Conservation (phyloP, 148 eudicot species). For the Amaranthus palmeri region DNA sequence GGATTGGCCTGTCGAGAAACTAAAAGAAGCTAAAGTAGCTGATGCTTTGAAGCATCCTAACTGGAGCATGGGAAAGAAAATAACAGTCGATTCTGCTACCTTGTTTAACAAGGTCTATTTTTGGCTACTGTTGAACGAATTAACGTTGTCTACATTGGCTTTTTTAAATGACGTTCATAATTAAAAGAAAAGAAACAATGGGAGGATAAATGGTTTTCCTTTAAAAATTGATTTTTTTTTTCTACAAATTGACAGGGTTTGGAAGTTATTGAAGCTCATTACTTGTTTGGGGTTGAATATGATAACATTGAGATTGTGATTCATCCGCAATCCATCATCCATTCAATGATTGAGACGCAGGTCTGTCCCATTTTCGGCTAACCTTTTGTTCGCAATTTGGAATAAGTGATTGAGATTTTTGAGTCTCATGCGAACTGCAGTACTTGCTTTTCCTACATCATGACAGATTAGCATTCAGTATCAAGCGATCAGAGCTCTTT, state of each 20-base stretch:
- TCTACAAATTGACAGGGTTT: conserved; percentile 57
- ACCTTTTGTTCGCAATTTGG: not conserved
- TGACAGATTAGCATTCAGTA: not conserved
- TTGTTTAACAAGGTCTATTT: conserved; percentile 81
- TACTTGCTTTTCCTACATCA: not conserved
- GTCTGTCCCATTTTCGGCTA: conserved; percentile 26
- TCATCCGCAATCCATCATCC: conserved; percentile 95
- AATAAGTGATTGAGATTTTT: not conserved
- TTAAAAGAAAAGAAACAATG: not conserved
- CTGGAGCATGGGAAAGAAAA: conserved; percentile 98
- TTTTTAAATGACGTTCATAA: not conserved
- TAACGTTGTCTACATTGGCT: not conserved
- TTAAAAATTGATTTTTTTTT: not conserved
- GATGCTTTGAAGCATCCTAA: conserved; percentile 99
- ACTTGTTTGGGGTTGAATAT: conserved; percentile 87
- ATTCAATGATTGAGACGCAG: conserved; percentile 98
- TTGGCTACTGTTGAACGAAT: not conserved
- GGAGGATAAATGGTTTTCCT: not conserved
- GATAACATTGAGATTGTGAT: conserved; percentile 91
- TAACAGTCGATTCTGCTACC: conserved; percentile 96
- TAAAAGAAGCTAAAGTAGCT: conserved; percentile 89
- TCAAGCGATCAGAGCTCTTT: not conserved
- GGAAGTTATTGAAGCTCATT: conserved; percentile 99
- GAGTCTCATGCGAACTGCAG: not conserved
- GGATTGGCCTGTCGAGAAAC: conserved; percentile 95